A percentile compares a stretch with the other conserved stretches of the same genome.
phyloP scores from a whole-genome alignment of 371 early-diverging fungal genomes.

The Nosema muscidifuracis region DNA sequence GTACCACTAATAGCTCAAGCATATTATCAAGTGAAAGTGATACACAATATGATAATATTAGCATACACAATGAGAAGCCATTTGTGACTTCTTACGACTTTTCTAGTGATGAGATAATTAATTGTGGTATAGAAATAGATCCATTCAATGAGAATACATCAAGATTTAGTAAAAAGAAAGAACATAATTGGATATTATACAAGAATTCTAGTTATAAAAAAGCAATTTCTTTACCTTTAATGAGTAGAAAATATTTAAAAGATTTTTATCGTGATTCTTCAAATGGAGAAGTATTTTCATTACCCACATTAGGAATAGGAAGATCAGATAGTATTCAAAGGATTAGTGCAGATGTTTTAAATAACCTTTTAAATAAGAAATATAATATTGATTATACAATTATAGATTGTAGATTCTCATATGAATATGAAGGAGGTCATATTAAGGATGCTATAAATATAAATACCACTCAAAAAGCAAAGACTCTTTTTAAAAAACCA shows the following conservation, averaged over 20 bases:
- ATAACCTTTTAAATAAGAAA: conserved; percentile 29
- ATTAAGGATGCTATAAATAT: conserved; percentile 70
- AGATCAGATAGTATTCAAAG: conserved; percentile 56
- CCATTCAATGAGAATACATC: background rate
- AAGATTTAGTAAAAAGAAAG: conserved; percentile 11
- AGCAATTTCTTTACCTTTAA: background rate
- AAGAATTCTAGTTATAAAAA: background rate
- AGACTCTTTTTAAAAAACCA: conserved; percentile 48
- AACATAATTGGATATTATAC: background rate
- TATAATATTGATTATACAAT: conserved; percentile 64
- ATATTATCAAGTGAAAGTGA: conserved; percentile 17
- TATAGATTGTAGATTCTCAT: conserved; percentile 76
- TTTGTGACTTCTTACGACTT: background rate
- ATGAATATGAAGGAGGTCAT: conserved; percentile 79
- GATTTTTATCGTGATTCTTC: conserved; percentile 33
- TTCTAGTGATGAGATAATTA: background rate
- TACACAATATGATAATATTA: background rate
- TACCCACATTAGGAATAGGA: conserved; percentile 58
- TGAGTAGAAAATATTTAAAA: background rate
- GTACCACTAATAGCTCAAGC: conserved; percentile 6
- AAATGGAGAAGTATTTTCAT: conserved; percentile 34
- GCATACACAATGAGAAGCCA: conserved; percentile 4
- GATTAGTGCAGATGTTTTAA: conserved; percentile 41
- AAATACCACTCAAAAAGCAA: conserved; percentile 64
- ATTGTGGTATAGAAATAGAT: background rate